Base-by-base conservation (phyloP, 1,284 basidiomycete species). In the Moesziomyces sp. region DNA sequence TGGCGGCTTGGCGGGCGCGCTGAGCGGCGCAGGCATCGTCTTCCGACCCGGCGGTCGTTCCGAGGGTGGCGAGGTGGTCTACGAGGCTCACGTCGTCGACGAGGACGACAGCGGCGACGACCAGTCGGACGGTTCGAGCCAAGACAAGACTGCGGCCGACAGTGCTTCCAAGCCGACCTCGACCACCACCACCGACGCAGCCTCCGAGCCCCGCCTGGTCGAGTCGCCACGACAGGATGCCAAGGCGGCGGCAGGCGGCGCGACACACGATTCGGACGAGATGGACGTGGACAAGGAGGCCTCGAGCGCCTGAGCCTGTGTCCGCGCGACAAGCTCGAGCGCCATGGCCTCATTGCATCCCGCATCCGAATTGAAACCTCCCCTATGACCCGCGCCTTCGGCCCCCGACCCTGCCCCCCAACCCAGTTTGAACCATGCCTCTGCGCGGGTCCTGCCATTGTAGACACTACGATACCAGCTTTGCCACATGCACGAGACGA, bases 81-180 rank as follows among this genome's bases (percentile, higher is more conserved):
- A 81, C 56, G 75, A 82, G 55, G 78, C 79, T 30, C 78, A 80
- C 56, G 76, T 80, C n/a, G 75, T 74, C 16, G 68, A 79, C 48
- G 73, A 78, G 40, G 75, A 79, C 16, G 76, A 79, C 51, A 66
- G 68, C 50, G 59, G 64, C n/a, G 73, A 78, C 26, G 63, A 71
- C 23, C 67, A 77, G 23, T 66, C 65, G 10, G 75, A 63, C 9
- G 21, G 30, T 18, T 56, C 54, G 19, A 53, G 40, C 19, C 48
- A 62, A 16, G 42, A 46, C 43, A 65, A 76, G 52, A 42, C 58
- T 5, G 46, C 63, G 2, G 60, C 42, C n/a, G 55, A 35, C 35
- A 43, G 46, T 26, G 43, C 46, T 9, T 19, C 42, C 30, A 50
- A 24, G 46, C 10, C 14, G 23, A 35, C 46, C 21, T 57, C 57